Conservation (phyloP, 495 filamentous ascomycete genomes). For the Penicillium herquei region DNA sequence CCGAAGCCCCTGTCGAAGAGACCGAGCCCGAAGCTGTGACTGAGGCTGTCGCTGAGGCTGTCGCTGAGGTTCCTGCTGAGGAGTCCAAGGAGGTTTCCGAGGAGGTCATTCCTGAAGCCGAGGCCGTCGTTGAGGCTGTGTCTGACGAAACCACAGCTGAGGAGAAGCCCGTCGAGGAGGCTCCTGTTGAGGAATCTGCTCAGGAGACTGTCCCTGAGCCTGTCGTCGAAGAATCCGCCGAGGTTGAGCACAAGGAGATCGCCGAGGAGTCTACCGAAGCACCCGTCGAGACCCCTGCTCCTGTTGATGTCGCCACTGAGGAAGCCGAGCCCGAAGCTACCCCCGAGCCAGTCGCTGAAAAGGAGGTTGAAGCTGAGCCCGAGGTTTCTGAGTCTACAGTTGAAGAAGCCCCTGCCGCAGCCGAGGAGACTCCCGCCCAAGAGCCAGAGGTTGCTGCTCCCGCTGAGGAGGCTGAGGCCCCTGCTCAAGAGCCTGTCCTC, state of each 20-base stretch:
- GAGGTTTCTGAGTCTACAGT: slow-evolving; percentile 2
- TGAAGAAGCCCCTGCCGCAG: slow-evolving; percentile 5
- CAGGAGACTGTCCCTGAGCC: slow-evolving; percentile 12
- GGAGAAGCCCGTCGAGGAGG: background rate
- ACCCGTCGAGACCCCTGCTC: background rate
- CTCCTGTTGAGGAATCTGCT: background rate
- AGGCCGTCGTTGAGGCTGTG: background rate
- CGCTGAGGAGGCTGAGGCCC: slow-evolving; percentile 5
- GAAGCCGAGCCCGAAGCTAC: slow-evolving; percentile 9
- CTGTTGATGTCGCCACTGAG: slow-evolving; percentile 9
- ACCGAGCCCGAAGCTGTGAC: slow-evolving; percentile 5
- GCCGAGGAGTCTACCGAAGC: slow-evolving; percentile 1
- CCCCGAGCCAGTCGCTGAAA: slow-evolving; percentile 6
- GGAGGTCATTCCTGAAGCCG: slow-evolving; percentile 6
- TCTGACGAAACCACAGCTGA: background rate
- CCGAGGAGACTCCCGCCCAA: slow-evolving; percentile 1
- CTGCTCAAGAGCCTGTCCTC: slow-evolving; percentile 6
- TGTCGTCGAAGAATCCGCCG: slow-evolving; percentile 7
- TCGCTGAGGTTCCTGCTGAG: slow-evolving; percentile 15
- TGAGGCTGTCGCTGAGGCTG: background rate
- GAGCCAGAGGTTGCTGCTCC: background rate
- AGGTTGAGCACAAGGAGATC: slow-evolving; percentile 3
- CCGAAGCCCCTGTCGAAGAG: slow-evolving; percentile 15
- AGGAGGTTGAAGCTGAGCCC: slow-evolving; percentile 1
- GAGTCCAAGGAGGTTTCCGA: slow-evolving; percentile 4